A percentile compares a stretch with the other conserved stretches of the same genome.
Evolutionary conservation across 768 basidiomycete species (phyloP).

Genomic region (Leccinum rimulosum): DNA sequence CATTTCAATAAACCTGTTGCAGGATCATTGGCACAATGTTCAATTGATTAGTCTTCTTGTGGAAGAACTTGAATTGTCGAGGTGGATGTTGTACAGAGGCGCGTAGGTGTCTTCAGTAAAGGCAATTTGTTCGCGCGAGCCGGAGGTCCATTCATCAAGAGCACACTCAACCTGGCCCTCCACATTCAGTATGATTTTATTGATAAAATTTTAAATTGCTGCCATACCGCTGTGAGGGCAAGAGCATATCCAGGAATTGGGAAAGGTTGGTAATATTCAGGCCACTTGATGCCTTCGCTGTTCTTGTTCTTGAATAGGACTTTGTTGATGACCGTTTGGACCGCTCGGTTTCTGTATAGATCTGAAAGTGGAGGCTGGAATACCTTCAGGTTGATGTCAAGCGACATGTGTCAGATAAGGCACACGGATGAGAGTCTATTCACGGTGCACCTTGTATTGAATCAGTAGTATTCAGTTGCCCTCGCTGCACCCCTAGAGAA

Average conservation of each 20-base stretch:
- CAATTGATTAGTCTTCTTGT: not conserved
- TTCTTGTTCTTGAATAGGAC: no score
- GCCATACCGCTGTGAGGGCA: not conserved
- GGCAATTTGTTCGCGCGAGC: not conserved
- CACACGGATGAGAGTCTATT: no score
- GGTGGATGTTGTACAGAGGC: not conserved
- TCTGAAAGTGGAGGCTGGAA: not conserved
- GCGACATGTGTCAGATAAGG: not conserved
- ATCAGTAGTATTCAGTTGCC: no score
- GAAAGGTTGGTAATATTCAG: no score
- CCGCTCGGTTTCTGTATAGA: not conserved
- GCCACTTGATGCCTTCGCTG: no score
- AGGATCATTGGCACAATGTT: not conserved
- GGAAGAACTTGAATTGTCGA: not conserved
- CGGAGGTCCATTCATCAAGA: not conserved
- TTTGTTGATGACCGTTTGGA: no score
- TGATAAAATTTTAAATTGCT: not conserved
- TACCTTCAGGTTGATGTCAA: not conserved
- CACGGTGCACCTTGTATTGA: not conserved
- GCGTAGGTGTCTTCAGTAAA: not conserved
- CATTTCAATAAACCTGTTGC: not conserved
- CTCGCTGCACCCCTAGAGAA: no score
- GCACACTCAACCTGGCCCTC: not conserved
- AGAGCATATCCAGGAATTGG: no score
- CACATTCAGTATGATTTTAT: not conserved